Percentiles rank a stretch among this genome's conserved stretches.
These are phyloP conservation scores for Afroboletus lepidellus DNA, from an alignment of 1,284 basidiomycete species.

Conservation along the genomic window DNA sequence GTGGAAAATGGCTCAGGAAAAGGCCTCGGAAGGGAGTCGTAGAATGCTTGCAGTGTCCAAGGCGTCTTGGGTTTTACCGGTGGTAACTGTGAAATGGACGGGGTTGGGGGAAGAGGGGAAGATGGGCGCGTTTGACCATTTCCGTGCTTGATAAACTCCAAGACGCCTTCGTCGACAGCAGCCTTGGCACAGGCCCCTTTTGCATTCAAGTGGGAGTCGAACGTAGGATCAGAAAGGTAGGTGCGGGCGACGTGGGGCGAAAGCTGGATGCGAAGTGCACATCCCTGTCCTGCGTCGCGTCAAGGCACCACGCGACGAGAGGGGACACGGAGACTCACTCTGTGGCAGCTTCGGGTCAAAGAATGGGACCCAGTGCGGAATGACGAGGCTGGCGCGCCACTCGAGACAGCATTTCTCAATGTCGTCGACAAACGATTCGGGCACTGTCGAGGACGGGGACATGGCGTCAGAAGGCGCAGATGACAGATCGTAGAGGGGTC, in stretches of 20 bases:
- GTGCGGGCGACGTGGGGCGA: conserved; percentile 45
- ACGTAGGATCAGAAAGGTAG: conserved; percentile 48
- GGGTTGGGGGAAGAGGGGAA: conserved; percentile 5
- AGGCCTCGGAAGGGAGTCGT: conserved; percentile 56
- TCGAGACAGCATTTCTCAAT: conserved; percentile 52
- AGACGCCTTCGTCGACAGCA: conserved; percentile 49
- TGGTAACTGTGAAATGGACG: background rate
- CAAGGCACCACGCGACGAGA: background rate
- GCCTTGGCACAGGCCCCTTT: conserved; percentile 49
- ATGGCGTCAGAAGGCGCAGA: background rate
- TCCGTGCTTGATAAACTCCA: conserved; percentile 56
- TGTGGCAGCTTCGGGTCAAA: conserved; percentile 43
- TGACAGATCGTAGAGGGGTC: conserved; percentile 19
- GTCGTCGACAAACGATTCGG: conserved; percentile 31
- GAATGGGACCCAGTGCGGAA: conserved; percentile 51
- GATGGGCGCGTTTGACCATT: conserved; percentile 43
- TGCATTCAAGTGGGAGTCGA: conserved; percentile 43
- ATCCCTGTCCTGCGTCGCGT: conserved; percentile 46
- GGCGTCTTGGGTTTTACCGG: conserved; percentile 12
- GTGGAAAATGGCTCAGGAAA: conserved; percentile 51
- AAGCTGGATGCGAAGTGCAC: conserved; percentile 52
- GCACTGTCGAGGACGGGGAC: background rate
- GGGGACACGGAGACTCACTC: conserved; percentile 37
- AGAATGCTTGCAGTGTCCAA: conserved; percentile 52
- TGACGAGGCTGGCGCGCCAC: conserved; percentile 49